A percentile compares a stretch with the other conserved stretches of the same genome.
These are phyloP conservation scores for Cardamine resedifolia DNA, from an alignment of 345 rosid species.

Conservation along the genomic window DNA sequence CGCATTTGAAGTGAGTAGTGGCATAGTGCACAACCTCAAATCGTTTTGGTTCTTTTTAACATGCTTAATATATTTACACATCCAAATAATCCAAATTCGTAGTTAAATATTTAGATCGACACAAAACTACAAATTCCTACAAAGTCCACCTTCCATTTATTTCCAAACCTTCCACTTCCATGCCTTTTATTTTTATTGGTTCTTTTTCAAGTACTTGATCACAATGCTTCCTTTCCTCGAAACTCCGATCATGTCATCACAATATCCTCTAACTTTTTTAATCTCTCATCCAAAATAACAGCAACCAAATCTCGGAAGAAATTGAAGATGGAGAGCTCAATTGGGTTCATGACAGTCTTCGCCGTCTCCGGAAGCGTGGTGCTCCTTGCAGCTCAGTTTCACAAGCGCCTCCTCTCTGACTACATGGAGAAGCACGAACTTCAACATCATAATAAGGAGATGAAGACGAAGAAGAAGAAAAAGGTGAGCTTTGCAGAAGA, in stretches of 20 bases:
- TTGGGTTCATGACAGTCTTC: conserved; percentile 65
- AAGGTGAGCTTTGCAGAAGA: conserved; percentile 73
- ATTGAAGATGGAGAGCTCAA: conserved; percentile 43
- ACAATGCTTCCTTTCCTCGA: conserved; percentile 18
- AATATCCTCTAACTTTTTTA: background rate
- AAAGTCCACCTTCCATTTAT: conserved; percentile 9
- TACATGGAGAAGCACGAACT: conserved; percentile 62
- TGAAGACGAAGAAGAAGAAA: conserved; percentile 39
- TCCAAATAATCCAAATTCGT: background rate
- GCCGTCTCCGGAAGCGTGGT: conserved; percentile 81
- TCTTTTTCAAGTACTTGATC: conserved; percentile 5
- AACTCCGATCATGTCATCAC: conserved; percentile 6
- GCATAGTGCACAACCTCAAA: background rate
- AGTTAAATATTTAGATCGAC: background rate
- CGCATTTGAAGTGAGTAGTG: background rate
- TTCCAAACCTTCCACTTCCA: conserved; percentile 7
- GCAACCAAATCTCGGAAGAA: background rate
- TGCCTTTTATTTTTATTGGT: background rate
- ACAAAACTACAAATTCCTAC: background rate
- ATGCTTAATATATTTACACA: background rate
- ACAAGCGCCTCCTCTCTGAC: conserved; percentile 69
- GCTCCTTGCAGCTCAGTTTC: conserved; percentile 56
- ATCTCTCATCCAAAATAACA: background rate
- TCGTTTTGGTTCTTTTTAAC: background rate
- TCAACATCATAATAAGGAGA: conserved; percentile 28